Conservation (phyloP, 2,329 filamentous ascomycete genomes). For the Graphiopsis chlorocephala region DNA sequence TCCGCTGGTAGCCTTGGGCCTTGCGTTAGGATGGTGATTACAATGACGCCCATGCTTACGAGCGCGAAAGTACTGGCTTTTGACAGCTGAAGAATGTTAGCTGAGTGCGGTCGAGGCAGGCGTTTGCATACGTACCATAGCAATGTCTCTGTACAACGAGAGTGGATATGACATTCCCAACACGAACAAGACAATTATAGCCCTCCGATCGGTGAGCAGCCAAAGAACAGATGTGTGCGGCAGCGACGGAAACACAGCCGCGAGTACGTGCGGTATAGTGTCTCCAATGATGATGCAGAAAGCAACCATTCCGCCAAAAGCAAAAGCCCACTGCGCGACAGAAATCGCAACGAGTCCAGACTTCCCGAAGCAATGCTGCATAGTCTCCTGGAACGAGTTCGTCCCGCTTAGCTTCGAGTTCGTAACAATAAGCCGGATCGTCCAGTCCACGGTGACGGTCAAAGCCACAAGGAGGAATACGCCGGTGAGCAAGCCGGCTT, state of each 20-base stretch:
- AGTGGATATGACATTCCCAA: conserved; percentile 85
- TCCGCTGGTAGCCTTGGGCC: conserved; percentile 71
- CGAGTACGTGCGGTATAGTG: conserved; percentile 86
- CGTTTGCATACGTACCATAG: conserved; percentile 63
- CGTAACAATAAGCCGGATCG: conserved; percentile 91
- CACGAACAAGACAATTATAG: conserved; percentile 84
- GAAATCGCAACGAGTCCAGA: conserved; percentile 85
- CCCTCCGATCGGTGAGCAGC: conserved; percentile 75
- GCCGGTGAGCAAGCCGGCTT: conserved; percentile 82
- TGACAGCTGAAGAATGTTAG: conserved; percentile 64
- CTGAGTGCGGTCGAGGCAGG: neutral
- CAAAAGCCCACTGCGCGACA: conserved; percentile 95
- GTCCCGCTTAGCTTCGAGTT: conserved; percentile 96
- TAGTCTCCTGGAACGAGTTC: conserved; percentile 91
- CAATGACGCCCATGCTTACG: conserved; percentile 87
- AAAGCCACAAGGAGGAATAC: conserved; percentile 73
- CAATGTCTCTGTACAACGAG: conserved; percentile 92
- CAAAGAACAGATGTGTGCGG: conserved; percentile 72
- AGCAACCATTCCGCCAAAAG: conserved; percentile 97
- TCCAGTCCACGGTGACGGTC: conserved; percentile 92
- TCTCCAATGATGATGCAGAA: conserved; percentile 98
- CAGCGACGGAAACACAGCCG: conserved; percentile 76
- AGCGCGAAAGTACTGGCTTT: conserved; percentile 94
- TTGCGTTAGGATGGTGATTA: conserved; percentile 83
- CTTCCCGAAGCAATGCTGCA: conserved; percentile 91